These are phyloP conservation scores for Pseudogymnoascus sp. DNA, from an alignment of 2,329 filamentous ascomycete genomes.

Conservation along the genomic window DNA sequence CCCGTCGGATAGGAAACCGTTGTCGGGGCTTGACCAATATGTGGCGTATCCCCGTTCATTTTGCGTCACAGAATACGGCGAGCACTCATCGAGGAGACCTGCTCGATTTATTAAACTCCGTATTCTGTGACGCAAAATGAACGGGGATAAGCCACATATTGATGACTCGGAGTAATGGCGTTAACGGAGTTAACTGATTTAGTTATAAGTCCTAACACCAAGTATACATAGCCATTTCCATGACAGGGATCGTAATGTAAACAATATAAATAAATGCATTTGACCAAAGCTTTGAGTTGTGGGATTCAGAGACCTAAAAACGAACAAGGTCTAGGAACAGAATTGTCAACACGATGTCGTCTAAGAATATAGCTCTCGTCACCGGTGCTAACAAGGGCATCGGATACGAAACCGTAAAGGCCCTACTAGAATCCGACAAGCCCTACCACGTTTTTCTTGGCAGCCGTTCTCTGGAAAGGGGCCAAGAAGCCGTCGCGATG, in stretches of 20 bases:
- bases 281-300: not conserved
- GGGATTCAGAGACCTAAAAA: not conserved
- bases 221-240: not conserved
- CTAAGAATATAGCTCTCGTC: constrained; percentile 30
- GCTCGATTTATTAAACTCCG: not conserved
- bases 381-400: constrained; percentile 41
- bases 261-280: not conserved
- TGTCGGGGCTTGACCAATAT: no score
- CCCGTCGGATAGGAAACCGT: no score
- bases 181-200: not conserved
- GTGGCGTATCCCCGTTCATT: no score
- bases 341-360: not conserved
- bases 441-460: constrained; percentile 38
- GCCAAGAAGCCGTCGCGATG: constrained; percentile 31
- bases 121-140: not conserved
- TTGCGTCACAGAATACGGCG: no score
- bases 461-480: constrained; percentile 33
- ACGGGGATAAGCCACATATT: not conserved
- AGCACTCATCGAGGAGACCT: no score
- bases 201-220: not conserved
- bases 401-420: constrained; percentile 37
- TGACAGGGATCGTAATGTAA: not conserved
- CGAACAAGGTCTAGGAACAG: not conserved
- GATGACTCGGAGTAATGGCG: not conserved
- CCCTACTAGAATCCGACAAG: constrained; percentile 33